Conservation (phyloP, 768 basidiomycete genomes). For the Phaeotremella fagi region DNA sequence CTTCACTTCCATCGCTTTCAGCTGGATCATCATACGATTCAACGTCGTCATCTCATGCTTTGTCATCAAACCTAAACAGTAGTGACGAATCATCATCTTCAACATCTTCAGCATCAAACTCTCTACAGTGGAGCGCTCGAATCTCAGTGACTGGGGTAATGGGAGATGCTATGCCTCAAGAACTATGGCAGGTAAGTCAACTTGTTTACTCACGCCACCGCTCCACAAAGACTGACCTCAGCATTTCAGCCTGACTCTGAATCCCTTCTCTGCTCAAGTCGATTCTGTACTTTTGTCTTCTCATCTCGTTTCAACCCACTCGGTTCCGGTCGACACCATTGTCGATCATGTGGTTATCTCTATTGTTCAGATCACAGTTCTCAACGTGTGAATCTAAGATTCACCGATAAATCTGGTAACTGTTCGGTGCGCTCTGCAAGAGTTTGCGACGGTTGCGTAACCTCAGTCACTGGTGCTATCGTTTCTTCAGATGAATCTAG, state of each 20-base stretch:
- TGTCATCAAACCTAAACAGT: no score
- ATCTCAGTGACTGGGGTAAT: no score
- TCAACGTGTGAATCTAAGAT: slow-evolving; percentile 15
- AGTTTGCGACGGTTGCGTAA: slow-evolving; percentile 38
- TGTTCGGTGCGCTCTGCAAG: slow-evolving; percentile 14
- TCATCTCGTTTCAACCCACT: slow-evolving; percentile 28
- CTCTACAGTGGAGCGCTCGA: no score
- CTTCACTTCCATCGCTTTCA: no score
- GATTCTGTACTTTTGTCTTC: slow-evolving; percentile 37
- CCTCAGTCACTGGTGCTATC: no score
- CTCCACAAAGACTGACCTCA: neutral
- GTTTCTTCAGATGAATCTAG: neutral
- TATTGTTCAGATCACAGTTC: slow-evolving; percentile 31
- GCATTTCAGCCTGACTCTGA: slow-evolving; percentile 25
- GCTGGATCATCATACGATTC: no score
- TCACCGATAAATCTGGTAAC: slow-evolving; percentile 7
- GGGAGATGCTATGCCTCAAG: slow-evolving; percentile 2
- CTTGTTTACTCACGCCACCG: neutral
- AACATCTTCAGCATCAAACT: no score
- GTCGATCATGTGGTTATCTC: slow-evolving; percentile 35
- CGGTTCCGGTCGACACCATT: slow-evolving; percentile 37
- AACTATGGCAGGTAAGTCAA: slow-evolving; percentile 30
- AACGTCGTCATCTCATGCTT: no score
- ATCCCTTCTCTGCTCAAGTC: slow-evolving; percentile 29
- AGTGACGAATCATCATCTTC: no score